Base-by-base conservation (phyloP, 2,329 filamentous ascomycete species). In the Nothophoma quercina region DNA sequence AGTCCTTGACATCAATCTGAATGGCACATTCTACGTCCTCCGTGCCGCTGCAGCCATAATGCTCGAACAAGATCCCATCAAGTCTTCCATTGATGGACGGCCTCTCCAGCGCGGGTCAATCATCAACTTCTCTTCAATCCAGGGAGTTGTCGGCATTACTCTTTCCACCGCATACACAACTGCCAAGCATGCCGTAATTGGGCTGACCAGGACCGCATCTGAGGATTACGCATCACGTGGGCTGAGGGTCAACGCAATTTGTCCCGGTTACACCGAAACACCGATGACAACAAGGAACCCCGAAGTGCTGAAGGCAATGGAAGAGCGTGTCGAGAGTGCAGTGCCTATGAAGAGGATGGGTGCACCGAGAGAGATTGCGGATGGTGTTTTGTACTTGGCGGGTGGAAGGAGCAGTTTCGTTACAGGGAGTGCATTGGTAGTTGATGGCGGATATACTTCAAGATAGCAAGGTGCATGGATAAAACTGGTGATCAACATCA, bases 201-300 rank as follows among this genome's bases (percentile, higher is more conserved):
- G 76, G 1, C 69, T 79, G 25, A 76, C 74, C n/a, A 72, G 75
- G 4, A 76, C 73, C 1, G 75, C 76, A 0, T 75, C 76, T 0
- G 75, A 78, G 40, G 77, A 78, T 40, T 78, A 79, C 52, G 75
- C 77, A 0, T 69, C 70, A 2, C 58, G 74, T 1, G 77, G 78
- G 2, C 48, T 78, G 3, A 69, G 75, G 4, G 67, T 78, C 25
- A 77, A 78, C 34, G 72, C 71, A 1, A 67, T 72, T 12, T 63
- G 65, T 23, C 69, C 68, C 1, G 68, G 68, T 1, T 65, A 63
- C 28, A 65, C 58, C 13, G 53, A 64, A 33, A 63, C 63, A 25
- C 62, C 62, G 7, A 57, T 65, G 59, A 63, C 60, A 36, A 64
- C 50, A 16, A 56, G 48, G 36, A 58, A 61, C 32, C 56, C 59